Evolutionary conservation across 805 yeast genomes (phyloP), one percentile per base, ranked within the genome.

Genomic region (Ogataea henricii): DNA sequence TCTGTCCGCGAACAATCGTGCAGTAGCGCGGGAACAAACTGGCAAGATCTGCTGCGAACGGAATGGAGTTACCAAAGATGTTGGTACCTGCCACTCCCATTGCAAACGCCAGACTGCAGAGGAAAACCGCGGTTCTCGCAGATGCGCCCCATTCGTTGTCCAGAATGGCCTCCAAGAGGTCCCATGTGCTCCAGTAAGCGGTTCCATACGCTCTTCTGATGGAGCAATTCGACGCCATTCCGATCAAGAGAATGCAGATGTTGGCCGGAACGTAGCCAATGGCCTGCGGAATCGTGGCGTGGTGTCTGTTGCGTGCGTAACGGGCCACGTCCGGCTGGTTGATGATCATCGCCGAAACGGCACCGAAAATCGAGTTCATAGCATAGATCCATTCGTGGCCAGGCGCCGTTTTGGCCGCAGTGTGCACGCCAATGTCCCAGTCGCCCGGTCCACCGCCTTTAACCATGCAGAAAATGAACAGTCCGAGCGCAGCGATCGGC

Each of bases 181-280:
- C 65, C 66, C 66, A 63, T 57, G 57, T 58, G 34, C 54, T 62
- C 67, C 67, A 63, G 44, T 63, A 63, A 2, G 56, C 52, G 4
- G 35, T 46, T 17, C 65, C 59, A 30, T 56, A 56, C 1, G 51
- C 58, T 40, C 57, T 54, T 16, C 47, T 41, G 18, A 53, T 42
- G 5, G 60, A 49, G 45, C 48, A 43, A n/a, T 49, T 47, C n/a
- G 54, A 26, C 2, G 52, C 58, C 60, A 56, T 56, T 21, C 60
- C 58, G 23, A 56, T 48, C 14, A 54, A 26, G 3, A 51, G 34
- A n/a, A 54, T 52, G 26, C 46, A 38, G 22, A 54, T 36, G 7
- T 48, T 56, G 13, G 60, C 46, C 6, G 58, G 58, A 32, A 56
- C 41, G 25, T 46, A 53, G 4, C 60, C 60, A 25, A 51, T 27